These are phyloP conservation scores for Cyclocybe aegerita DNA, from an alignment of 768 basidiomycete genomes.

Conservation along the genomic window DNA sequence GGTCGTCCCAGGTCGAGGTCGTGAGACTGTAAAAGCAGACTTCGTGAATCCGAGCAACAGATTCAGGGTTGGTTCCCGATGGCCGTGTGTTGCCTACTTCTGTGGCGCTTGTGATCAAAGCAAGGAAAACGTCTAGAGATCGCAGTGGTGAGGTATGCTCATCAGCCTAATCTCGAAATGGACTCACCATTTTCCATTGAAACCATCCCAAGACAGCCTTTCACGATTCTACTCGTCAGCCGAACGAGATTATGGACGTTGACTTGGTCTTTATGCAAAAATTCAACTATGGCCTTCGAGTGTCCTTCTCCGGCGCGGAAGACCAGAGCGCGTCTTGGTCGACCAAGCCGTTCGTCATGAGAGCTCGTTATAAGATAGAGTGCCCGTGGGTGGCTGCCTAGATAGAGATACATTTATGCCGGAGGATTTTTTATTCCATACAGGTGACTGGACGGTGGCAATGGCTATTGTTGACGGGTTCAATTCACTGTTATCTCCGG, in stretches of 20 bases:
- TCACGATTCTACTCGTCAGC: slow-evolving; percentile 69
- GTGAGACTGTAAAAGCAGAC: slow-evolving; percentile 89
- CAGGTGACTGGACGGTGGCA: background rate
- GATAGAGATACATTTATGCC: slow-evolving; percentile 68
- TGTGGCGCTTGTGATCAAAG: slow-evolving; percentile 73
- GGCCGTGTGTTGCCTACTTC: slow-evolving; percentile 74
- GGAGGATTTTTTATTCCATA: background rate
- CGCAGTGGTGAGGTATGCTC: background rate
- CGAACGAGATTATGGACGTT: slow-evolving; percentile 63
- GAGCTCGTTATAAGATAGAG: slow-evolving; percentile 72
- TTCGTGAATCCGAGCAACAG: slow-evolving; percentile 81
- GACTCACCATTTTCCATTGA: slow-evolving; percentile 66
- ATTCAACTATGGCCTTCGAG: slow-evolving; percentile 83
- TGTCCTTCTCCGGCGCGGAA: slow-evolving; percentile 62
- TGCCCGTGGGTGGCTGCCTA: slow-evolving; percentile 64
- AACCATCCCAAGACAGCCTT: slow-evolving; percentile 85
- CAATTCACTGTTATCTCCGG: no score
- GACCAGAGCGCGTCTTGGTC: slow-evolving; percentile 62
- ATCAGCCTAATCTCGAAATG: background rate
- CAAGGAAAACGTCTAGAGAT: slow-evolving; percentile 77
- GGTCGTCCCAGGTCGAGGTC: slow-evolving; percentile 82
- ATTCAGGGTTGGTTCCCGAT: slow-evolving; percentile 56
- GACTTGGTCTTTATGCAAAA: slow-evolving; percentile 71
- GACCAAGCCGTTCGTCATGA: slow-evolving; percentile 62
- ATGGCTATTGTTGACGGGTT: background rate